Conservation (phyloP, 2,329 filamentous ascomycete genomes). For the Hypomyces rosellus region DNA sequence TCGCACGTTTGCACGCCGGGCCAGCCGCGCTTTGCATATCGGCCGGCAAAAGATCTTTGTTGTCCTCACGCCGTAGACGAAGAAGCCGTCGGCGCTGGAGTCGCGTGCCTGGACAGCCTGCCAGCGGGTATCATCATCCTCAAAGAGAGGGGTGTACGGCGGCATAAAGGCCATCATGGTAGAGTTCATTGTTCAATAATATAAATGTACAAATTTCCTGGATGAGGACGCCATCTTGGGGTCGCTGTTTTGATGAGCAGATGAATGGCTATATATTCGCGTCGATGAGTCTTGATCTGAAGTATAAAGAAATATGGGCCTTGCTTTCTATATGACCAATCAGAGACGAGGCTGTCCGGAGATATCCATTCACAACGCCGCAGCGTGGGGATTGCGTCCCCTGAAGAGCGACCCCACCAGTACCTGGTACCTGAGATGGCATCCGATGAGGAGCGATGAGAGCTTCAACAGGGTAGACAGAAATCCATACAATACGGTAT, state of each 20-base stretch:
- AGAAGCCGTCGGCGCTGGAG: conserved; percentile 30
- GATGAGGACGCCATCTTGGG: background rate
- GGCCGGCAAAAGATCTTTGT: conserved; percentile 54
- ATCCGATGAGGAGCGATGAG: no score
- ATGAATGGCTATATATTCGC: no score
- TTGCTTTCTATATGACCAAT: conserved; percentile 30
- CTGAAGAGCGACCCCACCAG: background rate
- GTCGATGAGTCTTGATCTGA: no score
- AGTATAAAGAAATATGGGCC: conserved; percentile 13
- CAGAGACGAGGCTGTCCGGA: background rate
- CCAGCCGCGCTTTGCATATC: conserved; percentile 53
- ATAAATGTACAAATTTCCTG: background rate
- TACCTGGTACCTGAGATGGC: no score
- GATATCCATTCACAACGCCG: background rate
- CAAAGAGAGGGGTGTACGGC: conserved; percentile 15
- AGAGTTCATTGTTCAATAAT: background rate
- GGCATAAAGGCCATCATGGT: background rate
- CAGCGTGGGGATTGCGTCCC: background rate
- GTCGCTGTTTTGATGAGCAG: background rate
- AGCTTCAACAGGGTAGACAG: no score
- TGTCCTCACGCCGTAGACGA: conserved; percentile 38
- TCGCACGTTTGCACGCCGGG: conserved; percentile 52
- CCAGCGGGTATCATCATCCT: conserved; percentile 30
- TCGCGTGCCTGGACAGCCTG: conserved; percentile 30
- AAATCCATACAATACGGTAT: no score